Base-by-base conservation (phyloP, 768 basidiomycete species). In the Lactarius deliciosus region DNA sequence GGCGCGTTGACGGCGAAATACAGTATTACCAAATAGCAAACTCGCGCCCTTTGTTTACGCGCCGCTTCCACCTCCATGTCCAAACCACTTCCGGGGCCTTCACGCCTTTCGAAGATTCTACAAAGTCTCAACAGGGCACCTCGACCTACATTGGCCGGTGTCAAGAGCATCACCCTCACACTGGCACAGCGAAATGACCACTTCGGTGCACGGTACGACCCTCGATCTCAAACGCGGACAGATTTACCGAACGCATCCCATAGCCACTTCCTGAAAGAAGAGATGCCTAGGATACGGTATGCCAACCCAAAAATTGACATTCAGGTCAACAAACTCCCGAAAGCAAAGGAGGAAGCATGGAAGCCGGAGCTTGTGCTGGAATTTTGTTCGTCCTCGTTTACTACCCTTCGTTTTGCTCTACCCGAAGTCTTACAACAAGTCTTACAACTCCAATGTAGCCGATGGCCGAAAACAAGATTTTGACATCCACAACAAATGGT, bases 251-350 rank as follows among this genome's bases (percentile, higher is more conserved):
- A 61, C 59, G 34, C 45, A 43, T 28, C 11, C 7, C 32, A 11
- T 65, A 91, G 92, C 55, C 86, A 91, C 79, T 93, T 94, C 69
- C 81, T 89, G 45, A 90, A 89, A 73, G 86, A 93, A 47, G 82
- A 90, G n/a, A 77, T 94, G 0, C 90, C 89, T 1, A 81, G 89
- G 36, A 89, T 94, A 79, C 87, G 85, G 13, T 92, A 84, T 75
- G 87, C 85, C 1, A 93, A 94, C 71, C 91, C 91, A 0, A 74
- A 79, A 9, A 71, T 93, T 30, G 79, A 83, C 36, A 86, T 94
- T 41, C 76, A 82, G 38, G 83, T 92, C 0, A 80, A 82, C 69
- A 86, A 81, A 66, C 75, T 81, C 54, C 78, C 75, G 38, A 90
- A 90, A 76, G 77, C 80, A 11, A 75, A 76, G 62, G 75, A 82